Evolutionary conservation across 495 filamentous ascomycete genomes (phyloP), one percentile per base, ranked within the genome.

Genomic region (Stereocaulon alpinum): DNA sequence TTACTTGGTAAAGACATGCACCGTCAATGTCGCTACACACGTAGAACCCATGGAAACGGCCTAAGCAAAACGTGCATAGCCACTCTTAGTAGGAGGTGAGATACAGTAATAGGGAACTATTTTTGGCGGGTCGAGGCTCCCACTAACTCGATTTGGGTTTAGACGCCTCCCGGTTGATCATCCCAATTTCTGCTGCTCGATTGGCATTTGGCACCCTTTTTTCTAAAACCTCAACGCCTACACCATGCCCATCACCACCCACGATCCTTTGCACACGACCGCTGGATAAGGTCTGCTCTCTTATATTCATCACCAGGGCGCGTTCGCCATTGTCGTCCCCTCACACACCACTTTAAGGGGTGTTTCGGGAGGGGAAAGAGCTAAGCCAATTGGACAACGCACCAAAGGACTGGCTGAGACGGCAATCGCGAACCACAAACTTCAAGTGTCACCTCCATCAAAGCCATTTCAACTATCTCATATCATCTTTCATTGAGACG

Each of bases 361-460:
- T 58, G 45, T 49, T 42, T 56, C 27, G 52, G 52, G 41, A 55
- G 41, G 51, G n/a, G 51, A 43, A 57, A 47, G 27, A 57, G 40
- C 18, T 24, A 30, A 44, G 59, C 42, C 56, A 24, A 45, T 37
- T 49, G 22, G 32, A 58, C 34, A 32, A 58, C 48, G 48, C 44
- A 41, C 18, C 34, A 41, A 49, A 50, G 44, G 20, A 40, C 48
- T 17, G n/a, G 20, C 56, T 42, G 22, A 58, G 45, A 50, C 45
- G 48, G 34, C 45, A 50, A 58, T 58, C 41, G 45, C 58, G 45
- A 44, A 37, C 42, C 56, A 57, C 37, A 59, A 61, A 54, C 63
- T 41, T 40, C 51, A 45, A 57, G 42, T 32, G 30, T 11, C 43
- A 41, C 47, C 40, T 15, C 32, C 54, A 59, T 24, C 45, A 58